Evolutionary conservation across 495 filamentous ascomycete species (phyloP), one percentile per base, ranked within the genome.

Genomic region (Sabuloglossum arenarium): DNA sequence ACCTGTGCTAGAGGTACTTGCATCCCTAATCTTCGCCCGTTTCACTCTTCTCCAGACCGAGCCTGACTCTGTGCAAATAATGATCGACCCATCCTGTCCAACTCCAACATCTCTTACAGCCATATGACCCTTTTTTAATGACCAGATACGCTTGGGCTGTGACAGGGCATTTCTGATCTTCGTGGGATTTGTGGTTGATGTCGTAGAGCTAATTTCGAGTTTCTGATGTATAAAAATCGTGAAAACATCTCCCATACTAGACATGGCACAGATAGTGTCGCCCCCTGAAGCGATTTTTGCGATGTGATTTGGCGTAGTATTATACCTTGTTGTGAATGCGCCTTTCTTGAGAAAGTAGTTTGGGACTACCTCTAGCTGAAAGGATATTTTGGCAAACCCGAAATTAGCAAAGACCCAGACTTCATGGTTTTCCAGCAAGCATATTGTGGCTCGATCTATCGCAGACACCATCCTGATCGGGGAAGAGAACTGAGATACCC

Each of bases 341-440:
- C 78, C 79, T 42, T 78, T 72, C 54, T 75, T 76, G 19, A 90
- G 75, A 47, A 83, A 82, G 53, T 75, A 71, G 53, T 76, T 81
- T 16, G 76, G 76, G 63, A 83, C 85, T 25, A 77, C 71, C 51
- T 85, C 84, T 34, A 85, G 70, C 0, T 88, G 85, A 59, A 96
- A 90, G 19, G 76, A 78, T 16, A 98, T 71, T 53, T 84, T 87
- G 12, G 85, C 82, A 63, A 94, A 96, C 1, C 89, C 91, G 62
- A 90, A 95, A 50, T 88, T 89, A 0, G 86, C 88, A 63, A 98
- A 90, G 0, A 98, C 80, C 72, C 82, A 94, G 29, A 97, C 87
- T 34, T 89, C 85, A 61, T 85, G 79, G 61, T 85, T 93, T 53
- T 86, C 82, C 3, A 98, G 77, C 37, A 98, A 69, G 57, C 89